Base-by-base conservation (phyloP, 805 yeast genomes). In the Cyberlindnera maclurae region DNA sequence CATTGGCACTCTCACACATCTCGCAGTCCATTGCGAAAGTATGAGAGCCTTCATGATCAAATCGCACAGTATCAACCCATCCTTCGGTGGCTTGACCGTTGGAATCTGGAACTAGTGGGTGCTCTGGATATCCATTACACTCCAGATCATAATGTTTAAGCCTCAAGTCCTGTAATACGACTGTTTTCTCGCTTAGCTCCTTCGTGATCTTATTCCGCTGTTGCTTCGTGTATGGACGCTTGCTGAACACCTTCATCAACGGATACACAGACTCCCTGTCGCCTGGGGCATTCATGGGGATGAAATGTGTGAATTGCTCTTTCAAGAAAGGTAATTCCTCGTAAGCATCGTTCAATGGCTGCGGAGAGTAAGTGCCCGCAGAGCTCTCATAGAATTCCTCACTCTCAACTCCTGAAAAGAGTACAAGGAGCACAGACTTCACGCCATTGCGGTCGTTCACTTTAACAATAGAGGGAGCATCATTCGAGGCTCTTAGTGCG, bases 21-120 rank as follows among this genome's bases (percentile, higher is more conserved):
- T 90, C 98, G 66, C 98, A 93, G 61, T 90, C 98, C 15, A 93
- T 47, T 0, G 95, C 93, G 62, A 75, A 86, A 0, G 82, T 75
- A 40, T 69, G 77, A 0, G 82, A 71, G 0, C 79, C 80, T 9
- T 67, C 77, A 44, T 75, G 79, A 1, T 71, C 73, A 43, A 76
- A 73, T 1, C 53, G 39, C 12, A 29, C 46, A 0, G 95, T 82
- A 31, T 74, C 74, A 1, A 64, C 69, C 79, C 82, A 82, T 4
- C 64, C 70, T 1, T 50, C 52, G 4, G 29, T 22, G 4, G 18
- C 18, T n/a, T 39, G 29, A 4, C 38, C 39, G 9, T 35, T 26
- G 0, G 33, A 26, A 5, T 38, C 15, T 28, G 38, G 44, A 9
- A 51, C 56, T 31, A 40, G 53, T 24, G 73, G 65, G 49, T 82